A percentile compares a stretch with the other conserved stretches of the same genome.
These are phyloP conservation scores for Botrytis medusae DNA, from an alignment of 2,329 filamentous ascomycete species.

Conservation along the genomic window DNA sequence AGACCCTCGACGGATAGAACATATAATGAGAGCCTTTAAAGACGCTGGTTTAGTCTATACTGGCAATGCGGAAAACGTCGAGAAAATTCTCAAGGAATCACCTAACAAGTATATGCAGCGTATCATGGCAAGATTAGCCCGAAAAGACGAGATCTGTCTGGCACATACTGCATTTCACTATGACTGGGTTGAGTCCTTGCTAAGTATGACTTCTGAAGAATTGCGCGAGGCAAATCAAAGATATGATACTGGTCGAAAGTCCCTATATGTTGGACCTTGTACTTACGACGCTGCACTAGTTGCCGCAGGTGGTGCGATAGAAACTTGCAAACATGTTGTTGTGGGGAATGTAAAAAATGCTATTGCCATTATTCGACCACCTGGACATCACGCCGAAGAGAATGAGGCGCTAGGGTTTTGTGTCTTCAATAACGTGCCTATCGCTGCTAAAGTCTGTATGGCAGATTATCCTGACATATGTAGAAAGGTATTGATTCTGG, in stretches of 20 bases:
- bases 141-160: slow-evolving; percentile 73
- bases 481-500: slow-evolving; percentile 86
- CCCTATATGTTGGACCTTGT: slow-evolving; percentile 78
- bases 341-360: slow-evolving; percentile 84
- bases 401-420: slow-evolving; percentile 90
- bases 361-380: slow-evolving; percentile 91
- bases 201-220: slow-evolving; percentile 57
- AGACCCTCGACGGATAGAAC: slow-evolving; percentile 86
- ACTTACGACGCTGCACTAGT: slow-evolving; percentile 79
- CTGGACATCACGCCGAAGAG: slow-evolving; percentile 91
- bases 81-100: slow-evolving; percentile 51
- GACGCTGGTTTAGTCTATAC: slow-evolving; percentile 73
- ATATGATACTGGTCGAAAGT: slow-evolving; percentile 66
- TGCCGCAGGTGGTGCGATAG: slow-evolving; percentile 89
- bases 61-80: slow-evolving; percentile 55
- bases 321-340: slow-evolving; percentile 91
- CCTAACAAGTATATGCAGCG: slow-evolving; percentile 69
- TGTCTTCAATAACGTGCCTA: slow-evolving; percentile 95
- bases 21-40: slow-evolving; percentile 88
- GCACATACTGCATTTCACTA: slow-evolving; percentile 79
- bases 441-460: slow-evolving; percentile 87
- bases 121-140: slow-evolving; percentile 77
- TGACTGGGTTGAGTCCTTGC: slow-evolving; percentile 67
- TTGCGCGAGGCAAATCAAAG: slow-evolving; percentile 65
- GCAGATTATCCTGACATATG: slow-evolving; percentile 75